phyloP scores from a whole-genome alignment of 345 rosid species.

The Barbarea vulgaris region DNA sequence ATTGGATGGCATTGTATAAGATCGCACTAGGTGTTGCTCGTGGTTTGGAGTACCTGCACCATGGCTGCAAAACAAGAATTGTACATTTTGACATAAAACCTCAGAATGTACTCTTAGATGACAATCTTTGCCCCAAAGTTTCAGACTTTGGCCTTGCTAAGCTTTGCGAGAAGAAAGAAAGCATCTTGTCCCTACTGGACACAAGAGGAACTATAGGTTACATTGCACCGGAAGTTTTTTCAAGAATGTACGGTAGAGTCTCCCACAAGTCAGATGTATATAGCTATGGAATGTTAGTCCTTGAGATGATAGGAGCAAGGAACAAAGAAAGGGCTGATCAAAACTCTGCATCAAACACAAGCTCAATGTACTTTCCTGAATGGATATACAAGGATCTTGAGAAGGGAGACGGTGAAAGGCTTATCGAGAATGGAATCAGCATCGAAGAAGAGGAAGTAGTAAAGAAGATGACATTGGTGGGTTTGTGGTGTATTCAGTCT shows the following conservation, averaged over 20 bases:
- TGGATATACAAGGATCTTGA: slow-evolving; percentile 43
- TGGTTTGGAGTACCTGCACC: slow-evolving; percentile 55
- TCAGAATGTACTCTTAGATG: slow-evolving; percentile 51
- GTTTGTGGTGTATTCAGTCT: slow-evolving; percentile 46
- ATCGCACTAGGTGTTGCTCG: slow-evolving; percentile 46
- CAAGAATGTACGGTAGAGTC: slow-evolving; percentile 38
- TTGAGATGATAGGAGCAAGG: slow-evolving; percentile 46
- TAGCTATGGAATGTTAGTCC: slow-evolving; percentile 52
- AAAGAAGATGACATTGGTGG: slow-evolving; percentile 40
- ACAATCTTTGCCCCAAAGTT: slow-evolving; percentile 46
- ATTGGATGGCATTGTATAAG: slow-evolving; percentile 21
- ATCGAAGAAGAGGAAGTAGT: slow-evolving; percentile 21
- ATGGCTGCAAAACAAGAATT: slow-evolving; percentile 56
- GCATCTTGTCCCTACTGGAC: slow-evolving; percentile 37
- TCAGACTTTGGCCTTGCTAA: slow-evolving; percentile 60
- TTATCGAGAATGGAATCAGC: neutral
- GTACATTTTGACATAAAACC: slow-evolving; percentile 60
- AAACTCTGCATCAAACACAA: slow-evolving; percentile 15
- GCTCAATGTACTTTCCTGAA: slow-evolving; percentile 45
- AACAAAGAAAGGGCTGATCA: neutral
- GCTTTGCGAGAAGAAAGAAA: slow-evolving; percentile 42
- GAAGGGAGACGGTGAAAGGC: neutral
- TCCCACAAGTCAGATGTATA: slow-evolving; percentile 53
- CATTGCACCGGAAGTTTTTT: slow-evolving; percentile 50
- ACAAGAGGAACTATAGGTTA: slow-evolving; percentile 53